Conservation (phyloP, 208 protist genomes). For the Naegleria gruberi region DNA sequence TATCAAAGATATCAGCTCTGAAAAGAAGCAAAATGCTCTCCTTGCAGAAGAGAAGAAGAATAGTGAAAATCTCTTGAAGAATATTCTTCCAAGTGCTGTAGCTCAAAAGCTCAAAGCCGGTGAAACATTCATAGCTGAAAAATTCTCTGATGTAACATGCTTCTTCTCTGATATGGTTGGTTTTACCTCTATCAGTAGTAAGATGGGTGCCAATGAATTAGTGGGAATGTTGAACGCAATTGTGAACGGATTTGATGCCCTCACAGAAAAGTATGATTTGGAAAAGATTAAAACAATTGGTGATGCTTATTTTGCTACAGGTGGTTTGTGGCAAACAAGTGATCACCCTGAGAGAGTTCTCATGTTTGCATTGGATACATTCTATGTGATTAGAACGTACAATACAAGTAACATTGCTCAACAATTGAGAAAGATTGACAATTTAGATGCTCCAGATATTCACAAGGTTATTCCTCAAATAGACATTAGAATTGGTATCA, state of each 20-base stretch:
- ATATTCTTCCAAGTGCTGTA: conserved; percentile 25
- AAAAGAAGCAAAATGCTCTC: neutral
- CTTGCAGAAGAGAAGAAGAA: conserved; percentile 11
- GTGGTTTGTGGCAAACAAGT: neutral
- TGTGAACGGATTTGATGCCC: conserved; percentile 18
- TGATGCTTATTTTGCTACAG: neutral
- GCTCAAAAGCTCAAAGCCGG: neutral
- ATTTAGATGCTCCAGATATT: too few species aligned
- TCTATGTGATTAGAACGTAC: neutral
- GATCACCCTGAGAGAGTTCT: neutral
- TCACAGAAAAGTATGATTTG: neutral
- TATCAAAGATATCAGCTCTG: neutral
- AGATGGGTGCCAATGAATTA: conserved; percentile 5
- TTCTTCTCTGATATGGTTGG: conserved; percentile 28
- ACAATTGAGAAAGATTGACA: neutral
- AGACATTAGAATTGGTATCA: neutral
- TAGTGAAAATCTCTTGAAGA: conserved; percentile 23
- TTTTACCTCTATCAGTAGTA: conserved; percentile 4
- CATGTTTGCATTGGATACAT: neutral
- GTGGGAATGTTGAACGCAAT: conserved; percentile 12
- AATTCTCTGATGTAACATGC: conserved; percentile 8
- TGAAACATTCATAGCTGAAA: conserved; percentile 22
- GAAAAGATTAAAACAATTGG: conserved; percentile 34
- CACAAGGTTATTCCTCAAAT: too few species aligned
- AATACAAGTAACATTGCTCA: neutral